These are phyloP conservation scores for Nasturtium officinale DNA, from an alignment of 345 rosid genomes.

Conservation along the genomic window DNA sequence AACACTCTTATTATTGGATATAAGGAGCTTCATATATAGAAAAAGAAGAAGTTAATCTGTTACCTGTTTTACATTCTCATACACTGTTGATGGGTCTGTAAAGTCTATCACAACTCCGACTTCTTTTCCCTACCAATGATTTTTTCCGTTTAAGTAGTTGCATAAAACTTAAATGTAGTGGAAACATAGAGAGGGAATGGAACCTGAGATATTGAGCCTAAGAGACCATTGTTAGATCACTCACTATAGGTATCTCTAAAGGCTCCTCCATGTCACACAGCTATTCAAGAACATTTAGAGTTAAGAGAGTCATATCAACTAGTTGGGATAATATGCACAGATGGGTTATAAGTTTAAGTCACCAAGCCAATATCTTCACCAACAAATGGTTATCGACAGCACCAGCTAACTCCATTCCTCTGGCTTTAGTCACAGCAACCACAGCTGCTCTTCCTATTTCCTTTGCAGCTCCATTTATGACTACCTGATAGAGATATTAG, in stretches of 20 bases:
- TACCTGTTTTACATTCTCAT: slow-evolving; percentile 95
- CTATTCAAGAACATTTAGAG: slow-evolving; percentile 42
- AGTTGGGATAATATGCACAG: not conserved
- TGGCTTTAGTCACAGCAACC: slow-evolving; percentile 78
- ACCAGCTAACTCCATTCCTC: slow-evolving; percentile 96
- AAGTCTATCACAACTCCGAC: slow-evolving; percentile 83
- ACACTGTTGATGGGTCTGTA: slow-evolving; percentile 81
- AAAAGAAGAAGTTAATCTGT: not conserved
- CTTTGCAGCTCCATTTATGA: slow-evolving; percentile 90
- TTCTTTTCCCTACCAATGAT: slow-evolving; percentile 68
- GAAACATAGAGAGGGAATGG: slow-evolving; percentile 16
- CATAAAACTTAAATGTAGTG: not conserved
- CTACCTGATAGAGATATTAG: slow-evolving; percentile 48
- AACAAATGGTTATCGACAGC: slow-evolving; percentile 74
- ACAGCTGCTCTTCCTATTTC: slow-evolving; percentile 86
- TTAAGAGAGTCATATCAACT: slow-evolving; percentile 16
- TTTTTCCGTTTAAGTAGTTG: not conserved
- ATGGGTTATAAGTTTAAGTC: slow-evolving; percentile 4
- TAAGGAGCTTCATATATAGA: not conserved
- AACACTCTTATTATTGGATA: not conserved
- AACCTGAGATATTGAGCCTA: slow-evolving; percentile 98
- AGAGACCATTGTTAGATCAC: slow-evolving; percentile 82
- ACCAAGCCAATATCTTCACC: slow-evolving; percentile 94
- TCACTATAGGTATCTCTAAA: slow-evolving; percentile 79
- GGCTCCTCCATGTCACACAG: slow-evolving; percentile 86